Evolutionary conservation across 2,329 filamentous ascomycete species (phyloP), one percentile per base, ranked within the genome.

Genomic region (Trichoderma sp.): DNA sequence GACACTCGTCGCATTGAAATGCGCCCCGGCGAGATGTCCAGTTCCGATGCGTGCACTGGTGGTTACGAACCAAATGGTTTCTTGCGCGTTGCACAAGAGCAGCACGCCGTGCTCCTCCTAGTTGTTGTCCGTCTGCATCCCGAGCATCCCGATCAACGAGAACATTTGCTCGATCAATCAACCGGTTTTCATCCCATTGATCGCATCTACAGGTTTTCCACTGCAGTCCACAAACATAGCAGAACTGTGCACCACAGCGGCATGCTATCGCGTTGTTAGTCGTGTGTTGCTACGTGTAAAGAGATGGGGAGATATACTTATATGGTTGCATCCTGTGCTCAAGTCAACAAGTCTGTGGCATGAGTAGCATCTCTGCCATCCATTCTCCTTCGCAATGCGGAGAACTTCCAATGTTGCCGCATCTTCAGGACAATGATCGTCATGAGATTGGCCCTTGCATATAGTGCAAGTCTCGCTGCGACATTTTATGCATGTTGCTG

Each of bases 381-480:
- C 43, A 20, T 47, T 47, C 43, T 47, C 43, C 17, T 1, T 1
- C 3, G 43, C 43, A 47, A 47, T 47, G 2, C 43, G 43, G 3
- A 47, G 43, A 47, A 47, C 4, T 1, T 50, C 47, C 47, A 47
- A 47, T 0, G 84, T 72, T 0, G 75, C 76, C 0, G 73, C 70
- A 59, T 90, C 85, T 0, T 82, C 57, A 0, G 84, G 82, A 72
- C 87, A 90, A 26, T 85, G 82, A 0, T 81, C 83, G 0, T 32
- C 15, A 69, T 91, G 88, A 0, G 76, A 73, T 0, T 68, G 71
- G 0, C 62, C 74, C 73, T 89, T 90, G 80, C 88, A 91, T 0
- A 75, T 75, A 0, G 72, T 76, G 73, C 88, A 91, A 0, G 88
- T 91, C 0, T 55, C 74, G 0, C 39, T 68, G 0, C n/a, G 0